A percentile compares a stretch with the other conserved stretches of the same genome.
Evolutionary conservation across 306 rosid species (phyloP).

Genomic region (Lathyrus oleraceus): DNA sequence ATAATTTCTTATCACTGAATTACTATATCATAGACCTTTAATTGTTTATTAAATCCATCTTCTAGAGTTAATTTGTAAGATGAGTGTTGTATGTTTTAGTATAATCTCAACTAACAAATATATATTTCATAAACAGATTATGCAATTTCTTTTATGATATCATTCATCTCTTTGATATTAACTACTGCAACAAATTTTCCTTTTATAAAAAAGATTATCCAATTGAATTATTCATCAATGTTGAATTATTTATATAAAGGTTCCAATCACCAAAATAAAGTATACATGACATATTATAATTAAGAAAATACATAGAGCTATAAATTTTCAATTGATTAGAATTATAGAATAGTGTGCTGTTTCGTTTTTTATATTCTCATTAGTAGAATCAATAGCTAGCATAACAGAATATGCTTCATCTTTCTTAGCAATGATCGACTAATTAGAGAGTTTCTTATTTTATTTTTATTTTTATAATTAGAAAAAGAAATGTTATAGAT

Average conservation of each 20-base stretch:
- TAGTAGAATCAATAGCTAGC: slow-evolving; percentile 13
- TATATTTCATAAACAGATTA: too few relatives aligned
- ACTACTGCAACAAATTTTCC: too few relatives aligned
- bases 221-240: too few relatives aligned
- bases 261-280: slow-evolving; percentile 22
- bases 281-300: not conserved
- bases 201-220: too few relatives aligned
- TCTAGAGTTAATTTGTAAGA: too few relatives aligned
- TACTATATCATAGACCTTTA: too few relatives aligned
- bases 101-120: too few relatives aligned
- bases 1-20: too few relatives aligned
- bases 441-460: slow-evolving; percentile 25
- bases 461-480: slow-evolving; percentile 28
- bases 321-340: not conserved
- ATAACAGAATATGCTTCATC: slow-evolving; percentile 42
- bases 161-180: too few relatives aligned
- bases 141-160: too few relatives aligned
- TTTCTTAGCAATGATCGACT: slow-evolving; percentile 25
- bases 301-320: not conserved
- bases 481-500: not conserved
- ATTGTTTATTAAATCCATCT: too few relatives aligned
- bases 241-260: not conserved
- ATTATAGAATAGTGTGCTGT: not conserved
- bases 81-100: too few relatives aligned
- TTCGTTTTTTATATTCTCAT: slow-evolving; percentile 2